phyloP scores from a whole-genome alignment of 768 basidiomycete species.

The Hypsizygus marmoreus region DNA sequence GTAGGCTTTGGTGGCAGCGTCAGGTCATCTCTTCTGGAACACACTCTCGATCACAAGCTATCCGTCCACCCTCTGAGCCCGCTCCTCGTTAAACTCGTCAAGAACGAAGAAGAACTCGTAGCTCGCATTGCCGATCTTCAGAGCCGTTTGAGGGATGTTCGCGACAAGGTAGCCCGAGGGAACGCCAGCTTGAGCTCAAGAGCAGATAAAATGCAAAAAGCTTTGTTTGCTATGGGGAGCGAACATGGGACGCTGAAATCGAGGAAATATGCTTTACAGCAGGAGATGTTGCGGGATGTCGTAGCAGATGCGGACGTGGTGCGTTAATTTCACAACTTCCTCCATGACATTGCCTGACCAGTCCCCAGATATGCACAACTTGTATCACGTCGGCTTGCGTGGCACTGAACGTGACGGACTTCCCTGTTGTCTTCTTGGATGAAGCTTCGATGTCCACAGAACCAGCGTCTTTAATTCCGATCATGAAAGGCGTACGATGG shows the following conservation, averaged over 20 bases:
- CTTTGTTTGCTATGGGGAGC: slow-evolving; percentile 28
- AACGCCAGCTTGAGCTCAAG: slow-evolving; percentile 19
- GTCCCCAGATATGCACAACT: slow-evolving; percentile 76
- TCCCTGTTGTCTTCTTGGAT: slow-evolving; percentile 91
- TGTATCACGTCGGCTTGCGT: slow-evolving; percentile 76
- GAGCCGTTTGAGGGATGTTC: slow-evolving; percentile 18
- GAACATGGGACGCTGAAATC: slow-evolving; percentile 31
- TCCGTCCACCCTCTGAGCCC: slow-evolving; percentile 57
- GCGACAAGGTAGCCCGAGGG: slow-evolving; percentile 18
- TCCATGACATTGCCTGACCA: slow-evolving; percentile 3
- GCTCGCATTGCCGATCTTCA: slow-evolving; percentile 26
- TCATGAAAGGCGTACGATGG: slow-evolving; percentile 88
- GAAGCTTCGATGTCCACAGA: slow-evolving; percentile 98
- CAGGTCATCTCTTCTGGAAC: slow-evolving; percentile 50
- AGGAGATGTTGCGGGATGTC: slow-evolving; percentile 65
- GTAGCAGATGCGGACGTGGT: slow-evolving; percentile 75
- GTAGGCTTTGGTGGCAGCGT: slow-evolving; percentile 68
- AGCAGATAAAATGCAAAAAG: slow-evolving; percentile 33
- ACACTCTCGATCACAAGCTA: slow-evolving; percentile 68
- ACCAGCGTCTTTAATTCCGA: slow-evolving; percentile 84
- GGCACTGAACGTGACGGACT: slow-evolving; percentile 73
- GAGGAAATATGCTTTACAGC: slow-evolving; percentile 56
- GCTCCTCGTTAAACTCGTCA: slow-evolving; percentile 41
- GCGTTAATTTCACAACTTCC: slow-evolving; percentile 28
- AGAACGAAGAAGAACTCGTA: slow-evolving; percentile 35